Evolutionary conservation across 306 rosid genomes (phyloP), one percentile per base, ranked within the genome.

Genomic region (Rosa persica): DNA sequence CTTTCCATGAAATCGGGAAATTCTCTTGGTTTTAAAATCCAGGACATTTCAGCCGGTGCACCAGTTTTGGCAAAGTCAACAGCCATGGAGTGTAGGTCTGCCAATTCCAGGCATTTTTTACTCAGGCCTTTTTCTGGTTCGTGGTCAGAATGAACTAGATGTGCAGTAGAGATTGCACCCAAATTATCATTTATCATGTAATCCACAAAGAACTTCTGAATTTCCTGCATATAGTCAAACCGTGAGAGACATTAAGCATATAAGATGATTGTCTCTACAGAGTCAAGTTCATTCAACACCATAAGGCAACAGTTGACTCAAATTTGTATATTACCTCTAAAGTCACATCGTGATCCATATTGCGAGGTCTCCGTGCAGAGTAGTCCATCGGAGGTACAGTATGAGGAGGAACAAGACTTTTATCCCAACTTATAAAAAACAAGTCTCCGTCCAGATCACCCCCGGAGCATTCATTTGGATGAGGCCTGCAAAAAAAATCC

Each of bases 51-150:
- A 12, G 97, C 98, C 27, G 98, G 98, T 19, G 97, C 95, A 30
- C 98, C 98, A 0, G 98, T 92, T 83, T 95, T 92, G 27, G 98
- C 98, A 81, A 90, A 95, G 86, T 95, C 98, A 42, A 95, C 98
- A 22, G 98, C 98, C 97, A 88, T 87, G 80, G 98, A 95, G 71
- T 95, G 98, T 62, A 95, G 89, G 75, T 83, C 70, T 44, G 98
- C 97, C 82, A 92, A 79, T 81, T 86, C 90, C 78, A 89, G 85
- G 76, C 98, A 95, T 85, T 92, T 95, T 70, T 79, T 25, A 70
- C 94, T 88, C 78, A 80, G 51, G 55, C 93, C 98, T 74, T 88
- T 95, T 0, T 92, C 88, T 36, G 87, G 88, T 81, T 95, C 97
- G 5, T 84, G 86, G 85, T 95, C 98, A 1, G 97, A 93, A 5